Conservation (phyloP, 192 early-diverging fungal species). For the Podila epigama region DNA sequence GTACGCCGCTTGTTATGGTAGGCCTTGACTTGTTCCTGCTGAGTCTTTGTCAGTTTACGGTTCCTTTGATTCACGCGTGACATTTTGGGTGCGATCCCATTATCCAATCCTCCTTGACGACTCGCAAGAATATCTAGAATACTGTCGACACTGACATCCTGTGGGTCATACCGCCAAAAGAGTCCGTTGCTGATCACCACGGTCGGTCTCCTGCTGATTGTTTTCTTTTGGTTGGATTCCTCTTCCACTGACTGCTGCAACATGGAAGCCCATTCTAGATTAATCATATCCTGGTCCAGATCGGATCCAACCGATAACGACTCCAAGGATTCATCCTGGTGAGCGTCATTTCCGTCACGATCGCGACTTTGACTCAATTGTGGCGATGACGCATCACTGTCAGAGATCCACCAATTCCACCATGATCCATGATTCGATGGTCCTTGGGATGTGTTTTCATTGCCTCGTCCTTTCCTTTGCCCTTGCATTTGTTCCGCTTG, state of each 20-base stretch:
- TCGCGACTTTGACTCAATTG: neutral
- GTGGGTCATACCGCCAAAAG: constrained; percentile 41
- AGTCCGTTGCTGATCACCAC: constrained; percentile 33
- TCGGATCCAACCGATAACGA: constrained; percentile 35
- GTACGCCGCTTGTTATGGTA: constrained; percentile 15
- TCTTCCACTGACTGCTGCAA: constrained; percentile 16
- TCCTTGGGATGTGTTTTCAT: neutral
- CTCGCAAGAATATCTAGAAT: neutral
- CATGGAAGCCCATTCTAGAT: constrained; percentile 18
- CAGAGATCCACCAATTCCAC: constrained; percentile 30
- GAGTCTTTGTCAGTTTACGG: constrained; percentile 14
- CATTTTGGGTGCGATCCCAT: neutral
- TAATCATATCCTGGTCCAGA: constrained; percentile 44
- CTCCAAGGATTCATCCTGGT: neutral
- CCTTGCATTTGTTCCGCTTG: neutral
- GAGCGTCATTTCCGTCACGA: no score
- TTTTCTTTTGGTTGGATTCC: neutral
- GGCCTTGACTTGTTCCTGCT: constrained; percentile 6
- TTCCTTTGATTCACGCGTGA: neutral
- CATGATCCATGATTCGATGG: constrained; percentile 6
- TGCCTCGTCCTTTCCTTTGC: no score
- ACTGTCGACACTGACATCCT: constrained; percentile 2
- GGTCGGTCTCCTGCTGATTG: constrained; percentile 15
- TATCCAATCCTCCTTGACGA: neutral
- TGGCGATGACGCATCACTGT: neutral